These are phyloP conservation scores for Helichrysum umbraculigerum DNA, from an alignment of 129 eudicot species.

Conservation along the genomic window DNA sequence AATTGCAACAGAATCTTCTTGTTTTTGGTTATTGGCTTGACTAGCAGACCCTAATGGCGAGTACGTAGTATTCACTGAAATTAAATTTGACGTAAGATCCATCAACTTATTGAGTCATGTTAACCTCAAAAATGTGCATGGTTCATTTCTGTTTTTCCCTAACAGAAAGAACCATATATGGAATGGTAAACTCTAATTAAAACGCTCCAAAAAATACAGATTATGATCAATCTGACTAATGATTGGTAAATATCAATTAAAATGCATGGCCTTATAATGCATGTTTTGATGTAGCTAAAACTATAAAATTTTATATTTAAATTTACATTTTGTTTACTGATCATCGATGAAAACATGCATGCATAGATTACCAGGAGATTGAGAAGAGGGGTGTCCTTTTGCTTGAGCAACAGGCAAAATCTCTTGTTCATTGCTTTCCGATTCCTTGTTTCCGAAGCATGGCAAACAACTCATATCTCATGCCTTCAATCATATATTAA, in stretches of 20 bases:
- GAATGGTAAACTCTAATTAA: no score
- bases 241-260: background rate
- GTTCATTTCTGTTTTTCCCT: background rate
- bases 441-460: slow-evolving; percentile 54
- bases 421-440: slow-evolving; percentile 30
- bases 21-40: slow-evolving; percentile 21
- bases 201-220: no score
- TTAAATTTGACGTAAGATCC: no score
- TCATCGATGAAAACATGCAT: background rate
- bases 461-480: slow-evolving; percentile 68
- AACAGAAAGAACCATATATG: no score
- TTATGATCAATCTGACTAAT: no score
- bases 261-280: background rate
- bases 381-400: slow-evolving; percentile 38
- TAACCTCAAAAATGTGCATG: no score
- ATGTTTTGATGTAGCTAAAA: background rate
- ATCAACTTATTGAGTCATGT: background rate
- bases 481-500: slow-evolving; percentile 28
- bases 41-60: slow-evolving; percentile 16
- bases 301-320: background rate
- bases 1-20: slow-evolving; percentile 10
- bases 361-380: slow-evolving; percentile 36
- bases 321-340: background rate
- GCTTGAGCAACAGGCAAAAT: slow-evolving; percentile 46
- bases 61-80: slow-evolving; percentile 24